Base-by-base conservation (phyloP, 2,329 filamentous ascomycete genomes). In the Coniochaeta sp. region DNA sequence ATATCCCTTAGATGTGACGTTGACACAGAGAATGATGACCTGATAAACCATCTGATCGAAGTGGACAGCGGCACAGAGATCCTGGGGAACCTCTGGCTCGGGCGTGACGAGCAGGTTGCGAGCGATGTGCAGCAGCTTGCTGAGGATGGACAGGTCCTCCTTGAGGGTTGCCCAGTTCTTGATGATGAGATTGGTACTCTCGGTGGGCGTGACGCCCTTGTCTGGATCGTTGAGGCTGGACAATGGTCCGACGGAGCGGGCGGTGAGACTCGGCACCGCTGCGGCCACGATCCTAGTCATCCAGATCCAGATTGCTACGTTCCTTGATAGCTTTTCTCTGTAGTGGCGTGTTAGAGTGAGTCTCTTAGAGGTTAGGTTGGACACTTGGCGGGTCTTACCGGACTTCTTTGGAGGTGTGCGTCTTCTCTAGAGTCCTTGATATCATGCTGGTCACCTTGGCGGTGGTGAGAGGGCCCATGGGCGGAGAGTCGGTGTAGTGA, bases 41-140 rank as follows among this genome's bases (percentile, higher is more conserved):
- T 86, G 84, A 63, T 86, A 86, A 1, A 88, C 83, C 74, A 86
- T 85, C 66, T 86, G 83, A 65, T 88, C 84, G 63, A 88, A 87
- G 59, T 83, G 79, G 17, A 87, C 82, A 8, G 84, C 83, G 11
- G 84, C 83, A 61, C 85, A 88, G 8, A 88, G 78, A 65, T 88
- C 85, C 68, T 88, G 85, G 1, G 85, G 84, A 3, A 87, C 82
- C 67, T 86, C 82, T 14, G 85, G 84, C 67, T 87, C 82, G 8
- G 82, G 81, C 11, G 85, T 86, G 33, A 87, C 85, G 26, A 88
- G 76, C 62, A 88, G 75, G 64, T 88, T 88, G 57, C 85, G 75
- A 1, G 84, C 83, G 67, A 88, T 86, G 62, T 87, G 83, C 81
- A 88, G 84, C 61, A 88, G 74, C 73, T 86, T 87, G 75, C 87